Conservation (phyloP, 1,284 basidiomycete species). For the Trichosporon sp. region DNA sequence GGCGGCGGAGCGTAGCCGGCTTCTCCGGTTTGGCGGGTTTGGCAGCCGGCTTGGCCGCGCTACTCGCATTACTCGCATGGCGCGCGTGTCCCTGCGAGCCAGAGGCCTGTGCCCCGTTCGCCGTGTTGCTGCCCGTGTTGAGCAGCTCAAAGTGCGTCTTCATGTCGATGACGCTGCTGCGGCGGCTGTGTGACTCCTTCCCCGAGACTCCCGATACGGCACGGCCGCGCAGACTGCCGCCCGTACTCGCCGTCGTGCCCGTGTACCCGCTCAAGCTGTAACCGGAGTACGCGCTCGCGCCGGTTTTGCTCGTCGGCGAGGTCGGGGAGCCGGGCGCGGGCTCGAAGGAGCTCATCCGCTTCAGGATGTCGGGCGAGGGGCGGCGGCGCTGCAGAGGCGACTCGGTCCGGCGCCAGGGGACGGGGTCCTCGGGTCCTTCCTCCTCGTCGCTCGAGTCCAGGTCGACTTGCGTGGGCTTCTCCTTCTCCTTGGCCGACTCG, state of each 20-base stretch:
- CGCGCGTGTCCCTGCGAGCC: not conserved
- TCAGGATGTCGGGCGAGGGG: constrained; percentile 24
- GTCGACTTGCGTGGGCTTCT: not conserved
- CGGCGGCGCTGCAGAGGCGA: constrained; percentile 17
- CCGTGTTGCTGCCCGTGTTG: constrained; percentile 23
- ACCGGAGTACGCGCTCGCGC: not conserved
- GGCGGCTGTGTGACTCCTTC: constrained; percentile 36
- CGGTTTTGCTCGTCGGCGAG: constrained; percentile 2
- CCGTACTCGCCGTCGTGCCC: not conserved
- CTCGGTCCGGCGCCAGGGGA: constrained; percentile 20
- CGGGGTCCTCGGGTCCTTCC: constrained; percentile 39
- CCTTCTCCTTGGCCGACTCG: constrained; percentile 26
- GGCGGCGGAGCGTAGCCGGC: constrained; percentile 38
- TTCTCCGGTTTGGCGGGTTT: constrained; percentile 41
- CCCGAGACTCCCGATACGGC: constrained; percentile 24
- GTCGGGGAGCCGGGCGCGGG: not conserved
- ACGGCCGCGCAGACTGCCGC: constrained; percentile 10
- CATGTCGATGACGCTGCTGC: constrained; percentile 53
- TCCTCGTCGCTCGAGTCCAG: constrained; percentile 48
- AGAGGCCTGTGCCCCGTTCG: constrained; percentile 8
- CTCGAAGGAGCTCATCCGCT: constrained; percentile 28
- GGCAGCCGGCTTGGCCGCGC: not conserved
- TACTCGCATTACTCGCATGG: constrained; percentile 23
- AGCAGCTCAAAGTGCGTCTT: constrained; percentile 49
- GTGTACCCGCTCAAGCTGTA: not conserved